These are phyloP conservation scores for Alternaria sp. DNA, from an alignment of 2,329 filamentous ascomycete species.

Conservation along the genomic window DNA sequence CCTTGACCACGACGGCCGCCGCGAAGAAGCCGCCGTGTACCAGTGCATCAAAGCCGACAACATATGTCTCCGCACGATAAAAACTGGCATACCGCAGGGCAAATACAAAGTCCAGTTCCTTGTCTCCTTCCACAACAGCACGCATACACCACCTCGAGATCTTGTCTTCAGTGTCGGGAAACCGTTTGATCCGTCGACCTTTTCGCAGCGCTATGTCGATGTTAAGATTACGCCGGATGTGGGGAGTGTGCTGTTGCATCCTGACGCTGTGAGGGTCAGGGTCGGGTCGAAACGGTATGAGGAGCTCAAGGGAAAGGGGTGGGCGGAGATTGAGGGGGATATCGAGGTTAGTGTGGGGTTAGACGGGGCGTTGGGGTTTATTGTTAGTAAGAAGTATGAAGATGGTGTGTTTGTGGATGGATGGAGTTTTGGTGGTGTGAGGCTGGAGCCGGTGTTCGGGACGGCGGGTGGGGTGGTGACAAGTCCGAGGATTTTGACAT, in stretches of 20 bases:
- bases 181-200: constrained; percentile 43
- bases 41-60: constrained; percentile 43
- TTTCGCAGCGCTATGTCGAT: constrained; percentile 44
- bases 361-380: constrained; percentile 47
- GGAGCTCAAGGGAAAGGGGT: constrained; percentile 41
- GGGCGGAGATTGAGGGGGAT: constrained; percentile 49
- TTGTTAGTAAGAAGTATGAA: constrained; percentile 44
- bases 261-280: constrained; percentile 47
- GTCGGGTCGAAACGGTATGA: constrained; percentile 39
- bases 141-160: constrained; percentile 31
- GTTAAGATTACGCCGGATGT: constrained; percentile 49
- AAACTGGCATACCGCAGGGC: constrained; percentile 48
- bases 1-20: constrained; percentile 43
- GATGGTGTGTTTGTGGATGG: constrained; percentile 42
- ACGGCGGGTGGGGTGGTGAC: constrained; percentile 1
- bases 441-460: constrained; percentile 45
- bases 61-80: constrained; percentile 44
- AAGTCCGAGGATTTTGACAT: constrained; percentile 13
- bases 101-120: constrained; percentile 48
- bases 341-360: constrained; percentile 45
- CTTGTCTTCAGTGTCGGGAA: constrained; percentile 48
- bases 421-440: constrained; percentile 50
- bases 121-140: constrained; percentile 35
- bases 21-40: constrained; percentile 46
- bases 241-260: constrained; percentile 46